Evolutionary conservation across 2,329 filamentous ascomycete species (phyloP), one percentile per base, ranked within the genome.

Genomic region (Microascus cirrosus): DNA sequence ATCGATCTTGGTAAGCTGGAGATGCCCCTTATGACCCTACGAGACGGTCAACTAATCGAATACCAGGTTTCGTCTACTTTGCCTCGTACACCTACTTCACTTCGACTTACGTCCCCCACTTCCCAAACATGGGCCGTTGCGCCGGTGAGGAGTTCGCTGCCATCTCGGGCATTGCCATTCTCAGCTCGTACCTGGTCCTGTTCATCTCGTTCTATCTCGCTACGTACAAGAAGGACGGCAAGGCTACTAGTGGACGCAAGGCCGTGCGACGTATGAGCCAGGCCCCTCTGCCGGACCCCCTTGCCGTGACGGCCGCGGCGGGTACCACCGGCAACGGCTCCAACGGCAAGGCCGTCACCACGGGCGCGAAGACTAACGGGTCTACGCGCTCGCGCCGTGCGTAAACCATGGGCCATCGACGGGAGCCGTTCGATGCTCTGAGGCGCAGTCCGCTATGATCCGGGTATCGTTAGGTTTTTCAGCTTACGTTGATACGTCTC

Each of bases 131-230:
- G 62, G 93, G 93, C 72, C 78, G 85, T 66, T 99, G 93, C 72
- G 90, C 93, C 48, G 93, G 93, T 68, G 93, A 97, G 79, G 94
- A 97, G 74, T 97, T 96, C 68, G 93, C 93, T 54, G 93, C 93
- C 52, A 90, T 96, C 68, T 82, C 92, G 60, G 93, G 93, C 65
- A 95, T 96, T 66, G 89, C 81, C 64, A 95, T 96, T 67, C 80
- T 99, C 70, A 92, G 84, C 76, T 95, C 90, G 35, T 99, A 97
- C 83, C 84, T 99, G 60, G 82, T 97, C 62, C 89, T 99, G 65
- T 99, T 99, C 85, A 96, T 99, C 77, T 93, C 88, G 56, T 99
- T 99, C 86, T 99, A 97, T 82, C 82, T 95, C 65, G 91, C 91
- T 64, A 99, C 93, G 61, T 99, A 99, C 79, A 89, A 87, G 78